Percentiles rank a stretch among this genome's conserved stretches.
These are phyloP conservation scores for Amaranthus hypochondriacus DNA, from an alignment of 148 eudicot species.

Conservation along the genomic window DNA sequence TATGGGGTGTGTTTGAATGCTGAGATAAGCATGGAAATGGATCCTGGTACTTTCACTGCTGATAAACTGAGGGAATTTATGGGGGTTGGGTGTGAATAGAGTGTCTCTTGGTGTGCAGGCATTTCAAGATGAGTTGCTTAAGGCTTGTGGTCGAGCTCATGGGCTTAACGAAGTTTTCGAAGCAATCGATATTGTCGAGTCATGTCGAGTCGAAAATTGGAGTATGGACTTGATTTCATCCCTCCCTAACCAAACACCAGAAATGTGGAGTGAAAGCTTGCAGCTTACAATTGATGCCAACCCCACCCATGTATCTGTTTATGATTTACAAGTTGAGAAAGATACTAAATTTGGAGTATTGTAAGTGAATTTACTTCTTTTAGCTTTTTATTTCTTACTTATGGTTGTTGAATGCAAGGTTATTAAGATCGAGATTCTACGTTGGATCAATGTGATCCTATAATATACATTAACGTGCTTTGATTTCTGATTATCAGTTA, in stretches of 20 bases:
- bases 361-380: conserved; percentile 43
- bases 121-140: conserved; percentile 82
- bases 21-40: conserved; percentile 95
- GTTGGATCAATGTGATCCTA: too few species aligned
- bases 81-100: conserved; percentile 74
- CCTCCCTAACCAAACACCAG: conserved; percentile 75
- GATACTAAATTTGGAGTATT: conserved; percentile 76
- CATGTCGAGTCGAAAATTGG: conserved; percentile 78
- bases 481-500: too few species aligned
- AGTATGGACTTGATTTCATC: conserved; percentile 93
- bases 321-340: conserved; percentile 89
- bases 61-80: conserved; percentile 51
- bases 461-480: too few species aligned
- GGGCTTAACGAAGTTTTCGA: conserved; percentile 61
- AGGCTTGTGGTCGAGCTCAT: conserved; percentile 94
- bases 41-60: conserved; percentile 80
- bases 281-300: conserved; percentile 50
- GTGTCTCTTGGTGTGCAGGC: conserved; percentile 96
- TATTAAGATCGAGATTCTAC: too few species aligned
- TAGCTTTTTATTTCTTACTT: not conserved
- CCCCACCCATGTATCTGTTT: conserved; percentile 84
- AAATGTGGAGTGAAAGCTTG: conserved; percentile 95
- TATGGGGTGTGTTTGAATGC: conserved; percentile 58
- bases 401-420: not conserved
- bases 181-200: conserved; percentile 67